phyloP scores from a whole-genome alignment of 225 moss, liverwort and hornwort species.

The Bryum argenteum region DNA sequence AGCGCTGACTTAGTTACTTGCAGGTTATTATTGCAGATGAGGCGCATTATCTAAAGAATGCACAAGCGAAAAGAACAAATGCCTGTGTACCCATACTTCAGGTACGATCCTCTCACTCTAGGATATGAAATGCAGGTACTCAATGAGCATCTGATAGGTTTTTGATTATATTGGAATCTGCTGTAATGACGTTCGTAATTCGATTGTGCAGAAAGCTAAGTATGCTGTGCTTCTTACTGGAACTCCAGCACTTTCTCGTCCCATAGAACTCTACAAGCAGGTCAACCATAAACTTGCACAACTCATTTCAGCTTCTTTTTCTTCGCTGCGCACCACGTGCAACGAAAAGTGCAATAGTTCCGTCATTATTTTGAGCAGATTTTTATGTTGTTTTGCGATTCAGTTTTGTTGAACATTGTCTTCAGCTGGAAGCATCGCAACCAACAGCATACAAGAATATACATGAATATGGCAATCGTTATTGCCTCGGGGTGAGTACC shows the following conservation, averaged over 20 bases:
- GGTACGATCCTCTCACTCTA: constrained; percentile 46
- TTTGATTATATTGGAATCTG: constrained; percentile 12
- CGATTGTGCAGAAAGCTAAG: constrained; percentile 82
- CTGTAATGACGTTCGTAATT: constrained; percentile 25
- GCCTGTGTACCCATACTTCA: constrained; percentile 93
- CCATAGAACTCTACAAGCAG: constrained; percentile 98
- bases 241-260: constrained; percentile 94
- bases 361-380: constrained; percentile 1
- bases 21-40: constrained; percentile 99
- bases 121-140: constrained; percentile 10
- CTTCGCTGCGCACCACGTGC: constrained; percentile 11
- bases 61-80: constrained; percentile 89
- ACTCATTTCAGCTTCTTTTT: constrained; percentile 13
- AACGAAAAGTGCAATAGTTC: constrained; percentile 9
- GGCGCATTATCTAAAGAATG: constrained; percentile 98
- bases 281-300: constrained; percentile 32
- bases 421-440: constrained; percentile 94
- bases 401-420: constrained; percentile 29
- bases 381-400: constrained; percentile 2
- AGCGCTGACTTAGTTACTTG: constrained; percentile 23
- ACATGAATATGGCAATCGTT: constrained; percentile 91
- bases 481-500: constrained; percentile 84
- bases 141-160: not conserved
- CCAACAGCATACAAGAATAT: constrained; percentile 80
- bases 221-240: constrained; percentile 93